Evolutionary conservation across 2,329 filamentous ascomycete species (phyloP).

Genomic region (Leptoxyphium fumago): DNA sequence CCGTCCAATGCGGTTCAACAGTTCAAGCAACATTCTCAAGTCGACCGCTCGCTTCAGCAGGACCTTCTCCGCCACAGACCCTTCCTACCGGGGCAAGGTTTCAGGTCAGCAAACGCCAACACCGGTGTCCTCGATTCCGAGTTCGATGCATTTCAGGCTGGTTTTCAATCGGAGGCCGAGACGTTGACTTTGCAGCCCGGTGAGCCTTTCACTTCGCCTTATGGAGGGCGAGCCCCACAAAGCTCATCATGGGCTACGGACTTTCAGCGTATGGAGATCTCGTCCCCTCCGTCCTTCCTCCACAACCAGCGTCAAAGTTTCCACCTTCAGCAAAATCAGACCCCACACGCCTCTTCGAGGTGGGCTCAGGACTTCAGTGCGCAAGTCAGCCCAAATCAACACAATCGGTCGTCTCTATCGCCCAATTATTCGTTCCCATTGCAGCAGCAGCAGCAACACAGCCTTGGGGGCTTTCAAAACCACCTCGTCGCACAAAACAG

Average conservation of each 20-base stretch:
- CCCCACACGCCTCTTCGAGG: slow-evolving; percentile 18
- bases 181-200: no score
- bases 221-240: slow-evolving; percentile 5
- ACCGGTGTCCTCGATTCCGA: slow-evolving; percentile 46
- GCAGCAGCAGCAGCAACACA: neutral
- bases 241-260: slow-evolving; percentile 33
- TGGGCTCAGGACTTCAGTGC: slow-evolving; percentile 37
- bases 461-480: slow-evolving; percentile 32
- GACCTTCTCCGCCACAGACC: slow-evolving; percentile 47
- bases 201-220: no score
- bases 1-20: slow-evolving; percentile 62
- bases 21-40: slow-evolving; percentile 53
- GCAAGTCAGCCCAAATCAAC: no score
- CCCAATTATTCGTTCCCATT: neutral
- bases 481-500: slow-evolving; percentile 23
- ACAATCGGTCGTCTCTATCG: no score
- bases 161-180: slow-evolving; percentile 18
- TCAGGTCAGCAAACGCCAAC: slow-evolving; percentile 43
- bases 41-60: slow-evolving; percentile 58
- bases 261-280: slow-evolving; percentile 33
- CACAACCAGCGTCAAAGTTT: slow-evolving; percentile 30
- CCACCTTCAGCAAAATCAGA: slow-evolving; percentile 18
- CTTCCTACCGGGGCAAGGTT: slow-evolving; percentile 36
- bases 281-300: slow-evolving; percentile 26
- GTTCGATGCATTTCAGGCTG: slow-evolving; percentile 54